Percentiles rank a stretch among this genome's conserved stretches.
phyloP scores from a whole-genome alignment of 106 monocot species.

The Amphibolis antarctica region DNA sequence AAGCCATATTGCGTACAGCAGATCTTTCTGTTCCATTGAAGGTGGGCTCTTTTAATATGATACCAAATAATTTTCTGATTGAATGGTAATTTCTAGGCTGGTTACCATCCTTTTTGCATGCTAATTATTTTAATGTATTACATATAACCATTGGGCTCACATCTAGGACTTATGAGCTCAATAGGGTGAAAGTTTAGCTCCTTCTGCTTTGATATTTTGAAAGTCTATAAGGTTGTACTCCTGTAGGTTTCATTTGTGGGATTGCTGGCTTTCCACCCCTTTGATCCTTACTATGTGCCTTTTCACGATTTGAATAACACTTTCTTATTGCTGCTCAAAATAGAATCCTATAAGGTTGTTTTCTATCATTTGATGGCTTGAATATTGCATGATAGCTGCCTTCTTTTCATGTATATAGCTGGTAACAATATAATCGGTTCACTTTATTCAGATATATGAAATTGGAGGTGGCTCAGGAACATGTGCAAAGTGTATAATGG shows the following conservation, averaged over 20 bases:
- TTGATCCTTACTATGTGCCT: too few species aligned
- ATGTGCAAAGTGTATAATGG: slow-evolving; percentile 94
- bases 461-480: slow-evolving; percentile 99
- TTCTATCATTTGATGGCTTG: too few species aligned
- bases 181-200: background rate
- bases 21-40: slow-evolving; percentile 83
- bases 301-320: too few species aligned
- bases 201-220: background rate
- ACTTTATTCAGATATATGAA: slow-evolving; percentile 85
- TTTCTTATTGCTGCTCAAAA: too few species aligned
- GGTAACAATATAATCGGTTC: background rate
- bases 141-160: background rate
- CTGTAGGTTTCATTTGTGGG: too few species aligned
- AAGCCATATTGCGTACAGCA: slow-evolving; percentile 87
- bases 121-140: background rate
- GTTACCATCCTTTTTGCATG: background rate
- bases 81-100: background rate
- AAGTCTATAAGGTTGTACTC: background rate
- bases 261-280: too few species aligned
- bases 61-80: background rate
- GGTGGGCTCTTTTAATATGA: slow-evolving; percentile 22
- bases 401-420: background rate
- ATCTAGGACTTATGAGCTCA: background rate
- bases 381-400: too few species aligned
- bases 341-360: too few species aligned